Evolutionary conservation across 345 rosid genomes (phyloP).

Genomic region (Jatropha curcas): DNA sequence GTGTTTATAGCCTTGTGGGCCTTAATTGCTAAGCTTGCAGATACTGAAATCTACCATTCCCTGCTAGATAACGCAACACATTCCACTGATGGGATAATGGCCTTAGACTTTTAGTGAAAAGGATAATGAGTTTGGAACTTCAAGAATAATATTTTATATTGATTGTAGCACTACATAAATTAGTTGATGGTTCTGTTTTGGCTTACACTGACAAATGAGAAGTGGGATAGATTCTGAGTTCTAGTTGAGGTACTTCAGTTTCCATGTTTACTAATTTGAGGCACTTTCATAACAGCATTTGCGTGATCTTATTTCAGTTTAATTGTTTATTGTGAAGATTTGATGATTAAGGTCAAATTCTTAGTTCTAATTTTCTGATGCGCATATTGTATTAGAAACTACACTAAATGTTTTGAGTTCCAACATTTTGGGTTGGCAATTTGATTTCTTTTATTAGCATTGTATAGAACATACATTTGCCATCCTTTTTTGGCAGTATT

Average conservation of each 20-base stretch:
- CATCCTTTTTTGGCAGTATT: not conserved
- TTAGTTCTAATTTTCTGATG: not conserved
- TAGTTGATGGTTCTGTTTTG: not conserved
- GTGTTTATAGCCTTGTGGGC: not conserved
- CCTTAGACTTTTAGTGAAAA: too few species aligned
- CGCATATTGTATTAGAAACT: too few species aligned
- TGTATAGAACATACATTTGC: not conserved
- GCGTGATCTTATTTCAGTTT: not conserved
- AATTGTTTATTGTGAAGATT: not conserved
- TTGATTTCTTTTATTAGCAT: not conserved
- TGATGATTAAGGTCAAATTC: not conserved
- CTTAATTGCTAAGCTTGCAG: not conserved
- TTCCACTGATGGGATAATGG: too few species aligned
- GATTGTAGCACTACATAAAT: not conserved
- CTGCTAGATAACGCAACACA: too few species aligned
- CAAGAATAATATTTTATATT: not conserved
- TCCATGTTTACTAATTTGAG: not conserved
- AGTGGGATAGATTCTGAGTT: not conserved
- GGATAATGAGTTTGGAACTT: too few species aligned
- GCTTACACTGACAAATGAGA: not conserved
- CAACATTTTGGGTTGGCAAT: not conserved
- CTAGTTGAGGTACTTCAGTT: too few species aligned
- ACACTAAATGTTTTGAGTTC: too few species aligned
- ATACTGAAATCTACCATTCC: not conserved
- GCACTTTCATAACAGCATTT: not conserved